Evolutionary conservation across 202 grass and related monocot genomes (phyloP).

Genomic region (Elaeis oleifera): DNA sequence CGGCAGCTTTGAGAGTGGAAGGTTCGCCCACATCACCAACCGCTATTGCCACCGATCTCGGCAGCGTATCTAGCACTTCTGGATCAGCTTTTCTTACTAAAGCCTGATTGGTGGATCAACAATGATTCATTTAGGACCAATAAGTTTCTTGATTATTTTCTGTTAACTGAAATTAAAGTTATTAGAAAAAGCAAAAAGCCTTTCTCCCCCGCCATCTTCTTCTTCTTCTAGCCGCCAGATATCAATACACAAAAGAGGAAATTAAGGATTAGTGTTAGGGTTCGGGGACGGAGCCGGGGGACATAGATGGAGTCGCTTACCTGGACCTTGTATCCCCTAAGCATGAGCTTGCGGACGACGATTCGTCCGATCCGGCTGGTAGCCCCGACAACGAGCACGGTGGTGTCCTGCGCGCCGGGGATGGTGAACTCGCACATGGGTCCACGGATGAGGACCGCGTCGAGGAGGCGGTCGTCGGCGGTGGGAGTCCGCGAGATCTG

Average conservation of each 20-base stretch:
- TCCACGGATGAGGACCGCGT: slow-evolving; percentile 33
- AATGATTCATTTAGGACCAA: background rate
- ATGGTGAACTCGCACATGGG: slow-evolving; percentile 95
- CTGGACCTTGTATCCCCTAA: slow-evolving; percentile 95
- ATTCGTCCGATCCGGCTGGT: slow-evolving; percentile 86
- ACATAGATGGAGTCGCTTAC: slow-evolving; percentile 12
- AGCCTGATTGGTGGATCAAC: slow-evolving; percentile 35
- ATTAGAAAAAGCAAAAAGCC: background rate
- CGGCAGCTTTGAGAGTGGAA: slow-evolving; percentile 53
- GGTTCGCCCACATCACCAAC: slow-evolving; percentile 89
- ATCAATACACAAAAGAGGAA: too few relatives aligned
- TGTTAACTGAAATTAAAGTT: background rate
- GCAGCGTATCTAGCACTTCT: slow-evolving; percentile 77
- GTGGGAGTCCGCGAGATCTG: slow-evolving; percentile 77
- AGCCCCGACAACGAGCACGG: slow-evolving; percentile 81
- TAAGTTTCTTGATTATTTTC: background rate
- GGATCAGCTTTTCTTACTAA: slow-evolving; percentile 79
- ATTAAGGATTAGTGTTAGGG: too few relatives aligned
- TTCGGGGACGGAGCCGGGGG: too few relatives aligned
- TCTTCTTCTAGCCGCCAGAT: too few relatives aligned
- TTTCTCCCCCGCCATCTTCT: too few relatives aligned
- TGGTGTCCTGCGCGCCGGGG: slow-evolving; percentile 89
- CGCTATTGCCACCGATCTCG: slow-evolving; percentile 62
- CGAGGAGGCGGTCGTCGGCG: slow-evolving; percentile 46
- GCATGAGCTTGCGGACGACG: slow-evolving; percentile 95